Evolutionary conservation across 148 eudicot species (phyloP), one percentile per base, ranked within the genome.

Genomic region (Drosera capensis): DNA sequence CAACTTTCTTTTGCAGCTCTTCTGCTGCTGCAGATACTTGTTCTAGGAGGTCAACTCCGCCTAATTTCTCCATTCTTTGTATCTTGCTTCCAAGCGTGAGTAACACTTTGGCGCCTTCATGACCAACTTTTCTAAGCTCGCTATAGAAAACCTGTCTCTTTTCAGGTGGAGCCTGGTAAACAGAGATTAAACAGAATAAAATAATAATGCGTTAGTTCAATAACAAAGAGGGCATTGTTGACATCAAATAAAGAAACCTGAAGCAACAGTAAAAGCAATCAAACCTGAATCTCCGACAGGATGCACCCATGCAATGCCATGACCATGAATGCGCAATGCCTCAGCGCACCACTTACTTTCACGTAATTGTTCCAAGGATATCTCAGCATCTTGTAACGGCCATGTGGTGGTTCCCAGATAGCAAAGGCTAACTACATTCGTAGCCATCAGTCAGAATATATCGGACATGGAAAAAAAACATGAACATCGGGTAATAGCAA

Each of bases 261-360:
- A 5, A 36, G n/a, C n/a, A n/a, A n/a, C n/a, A n/a, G n/a, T n/a
- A n/a, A 54, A 43, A 43, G 60, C 35, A 43, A 14, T 49, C 57
- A 45, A 54, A 87, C 96, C 94, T 82, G 94, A 59, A 87, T 82
- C 72, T 82, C 96, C 1, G 94, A 77, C 11, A 87, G 90, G 39
- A 87, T 56, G 50, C 86, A 79, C 2, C 94, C 96, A 53, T 87
- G 96, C 63, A 87, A 65, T 20, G 96, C 94, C 96, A 87, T 87
- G 62, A 87, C 90, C 77, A 48, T 77, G 57, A 77, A 77, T 8
- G 94, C 85, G 49, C 96, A 87, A 66, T 87, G 83, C 70, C 86
- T 74, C 42, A 87, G 55, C 8, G 94, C 90, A 49, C 90, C 94
- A 49, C 86, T 71, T 15, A 82, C 71, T 72, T 77, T 88, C 26